Base-by-base conservation (phyloP, 2,329 filamentous ascomycete species). In the Pestalotiopsis sp. region DNA sequence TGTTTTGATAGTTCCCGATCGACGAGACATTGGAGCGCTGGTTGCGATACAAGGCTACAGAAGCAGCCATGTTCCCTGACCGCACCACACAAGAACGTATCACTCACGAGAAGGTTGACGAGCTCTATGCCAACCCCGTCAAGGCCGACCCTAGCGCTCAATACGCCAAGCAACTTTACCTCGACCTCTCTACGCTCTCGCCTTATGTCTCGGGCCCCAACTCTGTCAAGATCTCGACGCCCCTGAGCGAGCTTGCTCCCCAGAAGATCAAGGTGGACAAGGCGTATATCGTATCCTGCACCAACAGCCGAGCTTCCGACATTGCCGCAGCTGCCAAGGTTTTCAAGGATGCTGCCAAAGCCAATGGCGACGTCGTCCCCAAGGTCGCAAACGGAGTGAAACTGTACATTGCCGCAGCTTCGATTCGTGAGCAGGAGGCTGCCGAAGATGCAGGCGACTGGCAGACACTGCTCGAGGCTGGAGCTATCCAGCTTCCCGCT, bases 371-470 rank as follows among this genome's bases (percentile, higher is more conserved):
- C 67, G 81, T 88, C 5, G 59, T 59, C 20, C 87, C 93, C 23
- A 93, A 92, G 81, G 86, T 97, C 68, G 90, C 93, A 0, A 83
- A 88, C 0, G 89, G 91, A 36, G 94, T 98, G 55, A 87, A 94
- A 67, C 91, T 98, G 76, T 98, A 98, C 81, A 92, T 98, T 71
- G 92, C 95, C 0, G 94, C 95, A 0, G 95, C 95, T 0, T 98
- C 95, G 0, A 76, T 89, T 0, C 84, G 88, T 0, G 95, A 98
- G 78, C 94, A 98, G 78, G 79, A 88, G 68, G 85, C 87, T 0
- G 92, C 95, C 0, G 93, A 97, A 79, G 91, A 91, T 67, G 85
- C 88, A 0, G 95, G 95, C 11, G 92, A 95, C 79, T 98, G 95
- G 95, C 92, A 97, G 79, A 83, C 87, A 2, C 85, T 98, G 20